phyloP scores from a whole-genome alignment of 2,329 filamentous ascomycete genomes.

The Penicillium griseofulvum region DNA sequence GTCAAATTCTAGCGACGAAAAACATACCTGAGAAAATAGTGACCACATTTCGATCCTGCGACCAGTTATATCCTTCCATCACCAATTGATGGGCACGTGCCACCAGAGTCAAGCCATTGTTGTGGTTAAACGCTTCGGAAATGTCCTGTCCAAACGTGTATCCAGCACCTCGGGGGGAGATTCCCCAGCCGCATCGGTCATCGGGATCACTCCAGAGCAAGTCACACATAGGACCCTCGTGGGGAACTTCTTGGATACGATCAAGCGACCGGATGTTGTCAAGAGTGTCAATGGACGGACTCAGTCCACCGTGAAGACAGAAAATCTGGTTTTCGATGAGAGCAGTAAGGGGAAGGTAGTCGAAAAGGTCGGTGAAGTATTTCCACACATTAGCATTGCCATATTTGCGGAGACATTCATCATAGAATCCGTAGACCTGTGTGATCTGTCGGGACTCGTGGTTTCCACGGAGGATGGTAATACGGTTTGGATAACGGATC shows the following conservation, averaged over 20 bases:
- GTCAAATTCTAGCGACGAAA: background rate
- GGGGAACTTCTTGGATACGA: constrained; percentile 95
- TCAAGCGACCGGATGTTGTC: constrained; percentile 95
- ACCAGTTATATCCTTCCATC: constrained; percentile 99
- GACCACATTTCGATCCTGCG: constrained; percentile 94
- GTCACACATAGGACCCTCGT: constrained; percentile 98
- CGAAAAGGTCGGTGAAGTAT: constrained; percentile 97
- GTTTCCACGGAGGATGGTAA: constrained; percentile 97
- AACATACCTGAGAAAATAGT: constrained; percentile 91
- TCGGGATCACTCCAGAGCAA: constrained; percentile 97
- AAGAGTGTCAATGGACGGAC: constrained; percentile 91
- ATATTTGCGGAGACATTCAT: constrained; percentile 97
- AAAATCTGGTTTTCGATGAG: constrained; percentile 99
- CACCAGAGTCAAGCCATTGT: constrained; percentile 94
- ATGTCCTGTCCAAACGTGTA: constrained; percentile 98
- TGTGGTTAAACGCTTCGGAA: constrained; percentile 98
- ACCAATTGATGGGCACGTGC: constrained; percentile 96
- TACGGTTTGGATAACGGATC: constrained; percentile 95
- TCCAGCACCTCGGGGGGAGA: constrained; percentile 88
- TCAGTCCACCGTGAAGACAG: constrained; percentile 94
- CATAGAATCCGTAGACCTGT: constrained; percentile 98
- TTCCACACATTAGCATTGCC: constrained; percentile 99
- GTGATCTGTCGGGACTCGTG: constrained; percentile 99
- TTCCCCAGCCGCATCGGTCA: constrained; percentile 93
- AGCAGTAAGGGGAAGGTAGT: constrained; percentile 94